phyloP scores from a whole-genome alignment of 495 filamentous ascomycete genomes.

The Penicillium odoratum region DNA sequence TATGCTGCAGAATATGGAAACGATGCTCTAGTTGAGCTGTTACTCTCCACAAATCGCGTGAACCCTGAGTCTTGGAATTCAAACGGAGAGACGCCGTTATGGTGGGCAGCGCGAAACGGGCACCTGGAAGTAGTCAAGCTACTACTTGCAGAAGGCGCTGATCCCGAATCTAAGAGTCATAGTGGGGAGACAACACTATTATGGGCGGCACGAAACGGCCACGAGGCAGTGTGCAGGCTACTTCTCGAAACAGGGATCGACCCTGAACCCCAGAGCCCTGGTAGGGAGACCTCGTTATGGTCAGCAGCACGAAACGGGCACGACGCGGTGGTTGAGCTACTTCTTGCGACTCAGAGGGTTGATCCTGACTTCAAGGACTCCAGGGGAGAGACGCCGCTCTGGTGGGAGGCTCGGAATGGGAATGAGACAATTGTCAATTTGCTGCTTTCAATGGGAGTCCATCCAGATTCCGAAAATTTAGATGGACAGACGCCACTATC shows the following conservation, averaged over 20 bases:
- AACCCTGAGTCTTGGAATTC: not conserved
- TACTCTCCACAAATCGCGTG: not conserved
- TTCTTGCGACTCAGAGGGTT: not conserved
- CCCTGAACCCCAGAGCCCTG: not conserved
- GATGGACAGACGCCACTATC: not conserved
- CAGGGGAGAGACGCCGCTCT: not conserved
- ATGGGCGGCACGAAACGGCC: not conserved
- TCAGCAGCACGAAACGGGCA: not conserved
- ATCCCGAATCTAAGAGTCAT: not conserved
- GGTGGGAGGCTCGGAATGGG: not conserved
- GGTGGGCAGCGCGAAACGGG: not conserved
- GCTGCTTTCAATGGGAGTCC: not conserved
- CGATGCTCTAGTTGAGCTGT: not conserved
- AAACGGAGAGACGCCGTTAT: not conserved
- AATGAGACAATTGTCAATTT: not conserved
- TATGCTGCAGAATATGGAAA: not conserved
- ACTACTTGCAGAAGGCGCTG: not conserved
- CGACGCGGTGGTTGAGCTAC: not conserved
- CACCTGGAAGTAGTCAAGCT: not conserved
- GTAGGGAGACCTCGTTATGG: not conserved
- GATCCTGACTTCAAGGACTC: not conserved
- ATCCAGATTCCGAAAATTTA: not conserved
- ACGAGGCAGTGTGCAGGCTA: not conserved
- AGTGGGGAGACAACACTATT: not conserved
- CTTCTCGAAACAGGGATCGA: not conserved